A percentile compares a stretch with the other conserved stretches of the same genome.
Evolutionary conservation across 1,284 basidiomycete genomes (phyloP).

Genomic region (Grifola frondosa): DNA sequence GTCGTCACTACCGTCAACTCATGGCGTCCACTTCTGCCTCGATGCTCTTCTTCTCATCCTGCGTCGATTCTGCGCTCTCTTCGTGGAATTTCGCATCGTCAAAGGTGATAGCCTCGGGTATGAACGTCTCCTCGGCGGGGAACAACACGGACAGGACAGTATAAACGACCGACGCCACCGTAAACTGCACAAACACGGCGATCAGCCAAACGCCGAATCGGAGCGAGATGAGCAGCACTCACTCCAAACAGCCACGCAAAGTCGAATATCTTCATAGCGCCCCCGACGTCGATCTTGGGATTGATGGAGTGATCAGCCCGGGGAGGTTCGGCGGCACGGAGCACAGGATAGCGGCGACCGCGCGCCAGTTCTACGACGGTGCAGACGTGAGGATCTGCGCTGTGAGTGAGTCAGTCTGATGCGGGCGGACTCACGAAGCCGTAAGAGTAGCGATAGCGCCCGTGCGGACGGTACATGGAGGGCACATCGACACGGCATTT

Average conservation of each 20-base stretch:
- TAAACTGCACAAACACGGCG: slow-evolving; percentile 32
- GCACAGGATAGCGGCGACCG: slow-evolving; percentile 58
- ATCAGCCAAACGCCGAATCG: slow-evolving; percentile 3
- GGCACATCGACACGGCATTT: slow-evolving; percentile 63
- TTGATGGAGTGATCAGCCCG: slow-evolving; percentile 68
- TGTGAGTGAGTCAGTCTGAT: slow-evolving; percentile 1
- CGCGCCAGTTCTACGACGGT: slow-evolving; percentile 67
- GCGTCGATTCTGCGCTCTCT: slow-evolving; percentile 15
- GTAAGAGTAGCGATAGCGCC: slow-evolving; percentile 61
- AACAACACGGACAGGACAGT: slow-evolving; percentile 51
- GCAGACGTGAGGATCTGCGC: slow-evolving; percentile 1
- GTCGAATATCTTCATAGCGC: slow-evolving; percentile 54
- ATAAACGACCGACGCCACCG: slow-evolving; percentile 44
- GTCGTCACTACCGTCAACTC: no score
- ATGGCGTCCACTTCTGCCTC: slow-evolving; percentile 19
- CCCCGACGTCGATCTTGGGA: slow-evolving; percentile 51
- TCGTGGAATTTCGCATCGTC: slow-evolving; percentile 14
- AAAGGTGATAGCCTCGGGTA: slow-evolving; percentile 44
- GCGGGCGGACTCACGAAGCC: slow-evolving; percentile 51
- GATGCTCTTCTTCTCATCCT: slow-evolving; percentile 19
- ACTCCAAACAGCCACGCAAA: slow-evolving; percentile 74
- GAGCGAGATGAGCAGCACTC: slow-evolving; percentile 24
- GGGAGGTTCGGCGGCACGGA: slow-evolving; percentile 68
- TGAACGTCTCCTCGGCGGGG: slow-evolving; percentile 58
- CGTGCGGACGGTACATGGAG: slow-evolving; percentile 67